Evolutionary conservation across 352 stramenopile species (phyloP).

Genomic region (Phytopythium helicoides): DNA sequence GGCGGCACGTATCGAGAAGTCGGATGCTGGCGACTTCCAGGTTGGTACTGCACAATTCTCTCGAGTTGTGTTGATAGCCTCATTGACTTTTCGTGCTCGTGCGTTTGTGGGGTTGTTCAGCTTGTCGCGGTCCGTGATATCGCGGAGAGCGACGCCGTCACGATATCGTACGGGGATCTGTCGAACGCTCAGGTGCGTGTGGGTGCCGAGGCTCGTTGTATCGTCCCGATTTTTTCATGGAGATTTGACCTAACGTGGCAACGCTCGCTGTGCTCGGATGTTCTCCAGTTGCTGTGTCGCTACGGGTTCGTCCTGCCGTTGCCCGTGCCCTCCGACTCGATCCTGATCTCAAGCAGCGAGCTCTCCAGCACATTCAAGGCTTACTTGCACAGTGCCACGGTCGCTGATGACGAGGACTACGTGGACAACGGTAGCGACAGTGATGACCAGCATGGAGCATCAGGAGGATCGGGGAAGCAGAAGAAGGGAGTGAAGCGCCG

Average conservation of each 20-base stretch:
- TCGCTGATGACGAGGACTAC: constrained; percentile 27
- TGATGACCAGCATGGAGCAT: constrained; percentile 3
- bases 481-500: constrained; percentile 39
- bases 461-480: constrained; percentile 14
- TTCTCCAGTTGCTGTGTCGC: constrained; percentile 50
- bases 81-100: not conserved
- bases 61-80: not conserved
- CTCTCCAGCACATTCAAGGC: constrained; percentile 35
- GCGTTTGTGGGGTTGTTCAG: constrained; percentile 12
- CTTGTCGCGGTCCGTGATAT: constrained; percentile 46
- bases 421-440: constrained; percentile 18
- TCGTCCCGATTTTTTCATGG: not conserved
- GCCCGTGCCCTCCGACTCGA: constrained; percentile 38
- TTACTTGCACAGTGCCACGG: constrained; percentile 22
- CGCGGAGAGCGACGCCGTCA: constrained; percentile 41
- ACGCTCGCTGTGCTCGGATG: not conserved
- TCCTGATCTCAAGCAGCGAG: constrained; percentile 47
- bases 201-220: not conserved
- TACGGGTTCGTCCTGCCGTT: constrained; percentile 65
- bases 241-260: not conserved
- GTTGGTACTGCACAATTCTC: constrained; percentile 16
- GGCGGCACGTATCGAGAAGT: constrained; percentile 47
- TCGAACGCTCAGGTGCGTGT: constrained; percentile 64
- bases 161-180: constrained; percentile 70
- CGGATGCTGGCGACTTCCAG: constrained; percentile 38